phyloP scores from a whole-genome alignment of 1,284 basidiomycete species.

The Vanrija sp. region DNA sequence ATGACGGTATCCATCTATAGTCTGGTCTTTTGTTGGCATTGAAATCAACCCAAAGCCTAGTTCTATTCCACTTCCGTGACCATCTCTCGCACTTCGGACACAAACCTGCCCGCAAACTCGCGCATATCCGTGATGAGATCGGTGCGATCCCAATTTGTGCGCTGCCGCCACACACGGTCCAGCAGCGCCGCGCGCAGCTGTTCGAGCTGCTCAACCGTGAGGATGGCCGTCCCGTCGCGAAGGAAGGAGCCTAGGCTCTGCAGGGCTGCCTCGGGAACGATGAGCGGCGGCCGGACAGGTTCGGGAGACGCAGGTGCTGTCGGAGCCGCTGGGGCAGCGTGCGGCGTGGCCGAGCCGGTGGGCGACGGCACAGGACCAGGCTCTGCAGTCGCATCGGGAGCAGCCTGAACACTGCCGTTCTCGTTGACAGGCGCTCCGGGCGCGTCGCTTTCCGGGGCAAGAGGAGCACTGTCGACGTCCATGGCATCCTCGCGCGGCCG shows the following conservation, averaged over 20 bases:
- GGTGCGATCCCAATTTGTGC: conserved; percentile 78
- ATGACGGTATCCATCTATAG: no score
- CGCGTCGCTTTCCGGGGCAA: neutral
- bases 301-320: neutral
- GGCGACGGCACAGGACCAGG: neutral
- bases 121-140: conserved; percentile 60
- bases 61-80: no score
- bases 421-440: neutral
- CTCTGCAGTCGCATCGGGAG: neutral
- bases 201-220: conserved; percentile 86
- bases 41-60: no score
- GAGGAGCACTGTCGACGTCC: conserved; percentile 34
- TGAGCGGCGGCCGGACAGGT: conserved; percentile 19
- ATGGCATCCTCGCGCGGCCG: conserved; percentile 64
- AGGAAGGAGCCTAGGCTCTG: conserved; percentile 22
- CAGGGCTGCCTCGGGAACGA: conserved; percentile 26
- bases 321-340: conserved; percentile 8
- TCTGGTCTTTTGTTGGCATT: no score
- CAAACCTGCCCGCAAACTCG: conserved; percentile 13
- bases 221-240: conserved; percentile 51
- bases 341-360: neutral
- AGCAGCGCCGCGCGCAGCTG: conserved; percentile 83
- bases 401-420: neutral
- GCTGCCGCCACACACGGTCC: conserved; percentile 72
- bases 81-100: conserved; percentile 22